These are phyloP conservation scores for Aechmea fasciata DNA, from an alignment of 176 grass and related monocot species.

Conservation along the genomic window DNA sequence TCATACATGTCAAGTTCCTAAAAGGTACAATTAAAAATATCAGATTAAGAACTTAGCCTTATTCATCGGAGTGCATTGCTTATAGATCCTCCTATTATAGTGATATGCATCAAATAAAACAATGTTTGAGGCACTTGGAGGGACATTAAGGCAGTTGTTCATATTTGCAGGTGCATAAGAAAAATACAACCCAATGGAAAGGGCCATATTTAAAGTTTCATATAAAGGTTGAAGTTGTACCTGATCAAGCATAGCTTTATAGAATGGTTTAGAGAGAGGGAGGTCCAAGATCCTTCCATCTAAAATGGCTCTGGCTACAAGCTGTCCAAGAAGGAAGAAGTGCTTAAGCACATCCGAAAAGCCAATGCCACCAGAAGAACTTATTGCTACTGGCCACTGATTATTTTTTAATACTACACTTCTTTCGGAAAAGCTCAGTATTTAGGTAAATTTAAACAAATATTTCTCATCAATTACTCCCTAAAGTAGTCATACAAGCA, in stretches of 20 bases:
- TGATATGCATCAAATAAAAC: conserved; percentile 17
- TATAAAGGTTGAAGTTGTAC: conserved; percentile 33
- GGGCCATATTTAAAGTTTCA: too few relatives aligned
- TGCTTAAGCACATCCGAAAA: conserved; percentile 34
- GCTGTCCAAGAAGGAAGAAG: conserved; percentile 69
- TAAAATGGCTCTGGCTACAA: conserved; percentile 57
- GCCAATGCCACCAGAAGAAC: conserved; percentile 14
- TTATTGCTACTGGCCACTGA: conserved; percentile 26
- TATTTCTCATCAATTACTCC: too few relatives aligned
- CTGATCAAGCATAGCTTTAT: conserved; percentile 67
- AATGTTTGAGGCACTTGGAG: background rate
- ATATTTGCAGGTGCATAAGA: too few relatives aligned
- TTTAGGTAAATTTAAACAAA: too few relatives aligned
- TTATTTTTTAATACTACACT: too few relatives aligned
- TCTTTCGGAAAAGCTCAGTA: too few relatives aligned
- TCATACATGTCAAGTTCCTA: conserved; percentile 85
- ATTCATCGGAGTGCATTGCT: background rate
- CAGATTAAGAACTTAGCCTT: background rate
- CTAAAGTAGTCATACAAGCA: too few relatives aligned
- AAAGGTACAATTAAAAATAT: background rate
- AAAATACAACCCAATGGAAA: too few relatives aligned
- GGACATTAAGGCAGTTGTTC: too few relatives aligned
- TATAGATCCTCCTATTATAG: background rate
- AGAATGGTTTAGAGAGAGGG: conserved; percentile 68
- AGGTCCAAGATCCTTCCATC: conserved; percentile 79